Evolutionary conservation across 331 rosid species (phyloP).

Genomic region (Quercus lobata): DNA sequence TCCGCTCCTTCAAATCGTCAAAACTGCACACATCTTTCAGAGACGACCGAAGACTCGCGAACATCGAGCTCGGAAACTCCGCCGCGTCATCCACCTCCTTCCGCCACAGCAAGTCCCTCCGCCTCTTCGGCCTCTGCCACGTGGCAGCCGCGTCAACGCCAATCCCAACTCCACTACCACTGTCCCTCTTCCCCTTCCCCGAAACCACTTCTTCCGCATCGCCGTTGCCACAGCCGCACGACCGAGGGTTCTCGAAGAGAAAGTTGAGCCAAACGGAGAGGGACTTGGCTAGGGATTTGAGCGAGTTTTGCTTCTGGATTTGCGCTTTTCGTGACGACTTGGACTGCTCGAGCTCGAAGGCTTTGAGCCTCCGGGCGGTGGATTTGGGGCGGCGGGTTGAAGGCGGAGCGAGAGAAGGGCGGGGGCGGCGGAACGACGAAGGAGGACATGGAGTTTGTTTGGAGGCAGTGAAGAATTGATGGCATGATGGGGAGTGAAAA

Average conservation of each 20-base stretch:
- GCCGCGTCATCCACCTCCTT: conserved; percentile 12
- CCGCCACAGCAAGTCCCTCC: conserved; percentile 44
- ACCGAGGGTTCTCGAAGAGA: conserved; percentile 63
- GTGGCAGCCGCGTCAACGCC: conserved; percentile 56
- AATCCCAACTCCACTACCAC: conserved; percentile 31
- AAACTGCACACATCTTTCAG: conserved; percentile 77
- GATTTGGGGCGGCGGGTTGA: conserved; percentile 31
- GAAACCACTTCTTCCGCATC: not conserved
- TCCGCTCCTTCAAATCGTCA: conserved; percentile 74
- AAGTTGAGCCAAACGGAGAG: conserved; percentile 74
- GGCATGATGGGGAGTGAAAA: conserved; percentile 41
- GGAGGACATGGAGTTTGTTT: conserved; percentile 45
- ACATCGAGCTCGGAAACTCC: conserved; percentile 43
- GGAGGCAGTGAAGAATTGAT: conserved; percentile 66
- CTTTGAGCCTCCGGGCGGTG: conserved; percentile 60
- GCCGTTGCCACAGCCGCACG: conserved; percentile 50
- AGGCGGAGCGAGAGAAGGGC: conserved; percentile 44
- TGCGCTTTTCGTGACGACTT: conserved; percentile 65
- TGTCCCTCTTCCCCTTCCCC: conserved; percentile 63
- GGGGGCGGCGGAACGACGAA: conserved; percentile 40
- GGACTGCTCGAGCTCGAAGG: conserved; percentile 62
- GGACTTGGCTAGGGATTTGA: conserved; percentile 75
- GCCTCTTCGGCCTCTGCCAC: conserved; percentile 85
- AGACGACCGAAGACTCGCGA: conserved; percentile 42
- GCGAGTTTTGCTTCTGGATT: conserved; percentile 54